Evolutionary conservation across 345 rosid genomes (phyloP), one percentile per base, ranked within the genome.

Genomic region (Citrus mangshanensis): DNA sequence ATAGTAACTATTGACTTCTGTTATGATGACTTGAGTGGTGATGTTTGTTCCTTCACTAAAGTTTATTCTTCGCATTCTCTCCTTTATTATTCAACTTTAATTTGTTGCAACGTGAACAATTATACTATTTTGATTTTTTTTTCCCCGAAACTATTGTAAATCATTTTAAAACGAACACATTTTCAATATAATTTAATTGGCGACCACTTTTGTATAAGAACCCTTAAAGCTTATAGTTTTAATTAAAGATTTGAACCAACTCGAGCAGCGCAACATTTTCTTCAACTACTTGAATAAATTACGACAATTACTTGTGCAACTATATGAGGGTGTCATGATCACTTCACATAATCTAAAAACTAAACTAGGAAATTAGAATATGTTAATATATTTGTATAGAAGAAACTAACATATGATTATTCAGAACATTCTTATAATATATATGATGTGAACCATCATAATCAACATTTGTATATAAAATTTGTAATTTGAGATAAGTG

Each of bases 1-100:
- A 14, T 16, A 13, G n/a, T 22, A 5, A 18, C 13, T 24, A 32
- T 60, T 32, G 78, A 42, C 70, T 74, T 74, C 21, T 42, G 49
- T 3, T 59, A n/a, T 2, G 62, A 2, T 7, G 62, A 0, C 8
- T 27, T 34, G 42, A 35, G 34, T 10, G 14, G 51, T 1, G 16
- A 13, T 37, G 6, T 25, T 19, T 35, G 55, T 58, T 21, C 58
- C 51, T 30, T 30, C 40, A 4, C 66, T 64, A 7, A 42, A 4
- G 65, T 51, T 40, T 6, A 19, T 73, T 51, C 73, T 73, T 61
- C 54, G 0, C 7, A 8, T n/a, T 24, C 25, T 37, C n/a, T 10
- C 81, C 77, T 74, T 74, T 74, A 1, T 4, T 10, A 62, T 74
- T 78, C 79, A 82, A 81, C 66, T 60, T 77, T 40, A 40, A 40